Evolutionary conservation across 495 filamentous ascomycete species (phyloP).

Genomic region (Lichenothelia convexa): DNA sequence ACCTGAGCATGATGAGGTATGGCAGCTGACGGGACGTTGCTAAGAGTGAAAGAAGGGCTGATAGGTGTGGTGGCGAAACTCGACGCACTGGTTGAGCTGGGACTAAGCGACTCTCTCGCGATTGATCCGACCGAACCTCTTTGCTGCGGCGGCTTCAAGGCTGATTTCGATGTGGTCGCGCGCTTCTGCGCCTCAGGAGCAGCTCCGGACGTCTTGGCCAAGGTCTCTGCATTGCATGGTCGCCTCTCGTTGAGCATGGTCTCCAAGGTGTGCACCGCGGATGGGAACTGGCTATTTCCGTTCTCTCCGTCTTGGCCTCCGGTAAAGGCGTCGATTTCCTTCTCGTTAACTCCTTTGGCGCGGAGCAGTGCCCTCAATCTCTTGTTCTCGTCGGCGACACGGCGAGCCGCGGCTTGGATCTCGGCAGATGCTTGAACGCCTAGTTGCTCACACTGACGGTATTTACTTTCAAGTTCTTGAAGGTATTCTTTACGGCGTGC

Average conservation of each 20-base stretch:
- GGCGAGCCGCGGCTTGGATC: conserved; percentile 43
- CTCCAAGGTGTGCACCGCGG: conserved; percentile 8
- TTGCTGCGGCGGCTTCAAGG: no score
- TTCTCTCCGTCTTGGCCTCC: conserved; percentile 3
- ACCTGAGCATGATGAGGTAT: no score
- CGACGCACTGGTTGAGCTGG: neutral
- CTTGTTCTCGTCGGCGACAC: conserved; percentile 44
- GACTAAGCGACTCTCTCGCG: no score
- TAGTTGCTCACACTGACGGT: conserved; percentile 37
- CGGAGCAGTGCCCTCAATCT: conserved; percentile 32
- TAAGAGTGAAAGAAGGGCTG: neutral
- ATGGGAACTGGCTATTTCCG: conserved; percentile 7
- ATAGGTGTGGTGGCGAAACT: neutral
- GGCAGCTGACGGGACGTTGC: no score
- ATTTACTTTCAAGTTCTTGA: conserved; percentile 44
- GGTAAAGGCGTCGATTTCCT: conserved; percentile 21
- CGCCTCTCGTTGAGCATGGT: conserved; percentile 11
- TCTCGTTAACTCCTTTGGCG: conserved; percentile 25
- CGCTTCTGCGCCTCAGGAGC: neutral
- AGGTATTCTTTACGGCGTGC: conserved; percentile 61
- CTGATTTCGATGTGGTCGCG: no score
- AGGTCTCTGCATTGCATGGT: conserved; percentile 7
- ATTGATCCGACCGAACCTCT: no score
- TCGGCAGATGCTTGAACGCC: conserved; percentile 41
- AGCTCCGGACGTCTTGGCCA: neutral